Base-by-base conservation (phyloP, 2,329 filamentous ascomycete species). In the Myriangium duriaei region DNA sequence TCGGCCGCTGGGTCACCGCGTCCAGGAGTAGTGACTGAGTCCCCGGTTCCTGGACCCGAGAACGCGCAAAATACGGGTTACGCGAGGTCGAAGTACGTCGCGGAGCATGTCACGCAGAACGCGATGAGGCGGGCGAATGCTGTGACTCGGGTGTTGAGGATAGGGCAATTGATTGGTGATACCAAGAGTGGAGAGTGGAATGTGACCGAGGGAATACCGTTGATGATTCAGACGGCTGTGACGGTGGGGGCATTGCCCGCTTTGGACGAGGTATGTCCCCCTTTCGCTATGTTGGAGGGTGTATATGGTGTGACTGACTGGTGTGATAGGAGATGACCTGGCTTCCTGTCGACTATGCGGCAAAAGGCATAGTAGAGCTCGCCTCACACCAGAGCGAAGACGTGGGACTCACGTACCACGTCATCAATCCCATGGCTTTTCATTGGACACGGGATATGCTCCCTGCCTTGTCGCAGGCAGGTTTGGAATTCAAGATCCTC, bases 401-500 rank as follows among this genome's bases (percentile, higher is more conserved):
- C 11, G 10, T 30, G 4, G 14, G 34, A 11, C 40, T 42, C 6
- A 40, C 42, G 16, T 44, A 44, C 37, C 14, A 50, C 49, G 56
- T 77, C 10, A 58, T 68, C n/a, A 73, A 73, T 42, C 61, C 64
- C 0, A 50, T 43, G 5, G 54, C 55, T 2, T 67, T 73, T 44
- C 56, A 64, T 29, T 76, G 70, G 69, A 70, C 65, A 0, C 42
- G 56, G 0, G 65, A 73, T 34, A 51, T 76, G 5, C 60, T 76
- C 0, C 71, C 71, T 3, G 61, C 61, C 5, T 51, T 76, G 3
- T 52, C 50, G 12, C 28, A 21, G 11, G 29, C 39, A 6, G 37
- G 37, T 1, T 29, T 52, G 14, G 14, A 29, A 0, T 53, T 53
- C 34, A 46, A 50, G 11, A 21, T 44, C 19, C 44, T 52, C 2